These are phyloP conservation scores for Coniochaeta prunicola DNA, from an alignment of 2,329 filamentous ascomycete species.

Conservation along the genomic window DNA sequence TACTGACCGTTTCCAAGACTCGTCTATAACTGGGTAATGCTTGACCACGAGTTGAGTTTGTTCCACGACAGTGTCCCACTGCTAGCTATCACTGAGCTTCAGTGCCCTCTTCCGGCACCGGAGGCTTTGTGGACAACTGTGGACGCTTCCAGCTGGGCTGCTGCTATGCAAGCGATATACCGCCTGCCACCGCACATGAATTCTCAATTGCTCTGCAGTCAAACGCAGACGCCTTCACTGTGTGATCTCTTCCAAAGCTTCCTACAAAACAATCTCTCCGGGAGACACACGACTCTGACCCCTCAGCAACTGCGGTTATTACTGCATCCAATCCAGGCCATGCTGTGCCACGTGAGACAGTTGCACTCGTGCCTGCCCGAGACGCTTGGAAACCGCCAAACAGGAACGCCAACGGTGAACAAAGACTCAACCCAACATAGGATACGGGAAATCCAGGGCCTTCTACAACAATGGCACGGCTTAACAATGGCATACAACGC, in stretches of 20 bases:
- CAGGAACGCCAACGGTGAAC: neutral
- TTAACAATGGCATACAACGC: constrained; percentile 44
- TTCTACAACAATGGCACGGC: constrained; percentile 61
- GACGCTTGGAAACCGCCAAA: neutral
- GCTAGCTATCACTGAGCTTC: constrained; percentile 58
- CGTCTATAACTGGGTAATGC: constrained; percentile 70
- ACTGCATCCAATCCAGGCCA: constrained; percentile 59
- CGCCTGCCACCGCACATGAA: constrained; percentile 41
- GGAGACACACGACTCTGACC: constrained; percentile 33
- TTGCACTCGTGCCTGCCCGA: constrained; percentile 60
- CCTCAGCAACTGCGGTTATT: constrained; percentile 58
- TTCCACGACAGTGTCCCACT: constrained; percentile 58
- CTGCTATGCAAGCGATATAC: constrained; percentile 51
- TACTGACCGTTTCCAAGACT: constrained; percentile 36
- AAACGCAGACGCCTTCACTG: constrained; percentile 47
- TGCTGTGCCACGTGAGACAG: constrained; percentile 58
- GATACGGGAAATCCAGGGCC: constrained; percentile 39
- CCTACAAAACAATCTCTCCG: constrained; percentile 53
- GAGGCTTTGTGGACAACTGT: constrained; percentile 58
- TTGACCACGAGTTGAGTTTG: constrained; percentile 63
- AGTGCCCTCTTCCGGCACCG: constrained; percentile 53
- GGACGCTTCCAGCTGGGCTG: constrained; percentile 51
- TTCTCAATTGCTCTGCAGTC: constrained; percentile 42
- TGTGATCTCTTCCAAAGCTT: constrained; percentile 62
- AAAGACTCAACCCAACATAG: constrained; percentile 47